Percentiles rank a stretch among this genome's conserved stretches.
Evolutionary conservation across 1,284 basidiomycete species (phyloP).

Genomic region (Ustilago nuda): DNA sequence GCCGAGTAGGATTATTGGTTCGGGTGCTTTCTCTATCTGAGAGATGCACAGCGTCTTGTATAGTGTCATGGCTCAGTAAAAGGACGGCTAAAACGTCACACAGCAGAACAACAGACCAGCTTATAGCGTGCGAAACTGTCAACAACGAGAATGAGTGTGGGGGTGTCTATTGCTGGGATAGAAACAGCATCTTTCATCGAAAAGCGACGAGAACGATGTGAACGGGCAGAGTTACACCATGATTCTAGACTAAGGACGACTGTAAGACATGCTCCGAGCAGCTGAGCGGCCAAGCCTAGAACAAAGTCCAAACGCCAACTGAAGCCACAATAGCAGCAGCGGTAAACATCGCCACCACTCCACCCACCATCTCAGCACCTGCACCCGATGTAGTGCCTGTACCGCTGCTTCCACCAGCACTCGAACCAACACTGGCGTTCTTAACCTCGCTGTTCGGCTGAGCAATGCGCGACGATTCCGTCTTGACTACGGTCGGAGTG

Average conservation of each 20-base stretch:
- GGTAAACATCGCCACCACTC: slow-evolving; percentile 10
- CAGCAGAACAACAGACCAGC: background rate
- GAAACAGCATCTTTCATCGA: background rate
- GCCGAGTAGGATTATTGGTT: slow-evolving; percentile 32
- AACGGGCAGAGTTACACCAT: background rate
- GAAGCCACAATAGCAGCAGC: slow-evolving; percentile 16
- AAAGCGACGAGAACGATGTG: background rate
- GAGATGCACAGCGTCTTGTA: background rate
- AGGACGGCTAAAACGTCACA: too few relatives aligned
- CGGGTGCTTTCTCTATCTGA: slow-evolving; percentile 10
- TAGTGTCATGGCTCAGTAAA: too few relatives aligned
- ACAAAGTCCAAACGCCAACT: slow-evolving; percentile 24
- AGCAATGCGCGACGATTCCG: slow-evolving; percentile 15
- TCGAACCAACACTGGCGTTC: background rate
- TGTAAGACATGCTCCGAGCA: background rate
- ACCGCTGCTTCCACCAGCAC: background rate
- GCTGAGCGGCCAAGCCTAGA: slow-evolving; percentile 4
- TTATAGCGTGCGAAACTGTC: background rate
- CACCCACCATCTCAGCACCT: background rate
- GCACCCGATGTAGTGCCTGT: background rate
- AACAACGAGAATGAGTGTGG: background rate
- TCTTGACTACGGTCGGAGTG: background rate
- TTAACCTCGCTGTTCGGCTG: background rate
- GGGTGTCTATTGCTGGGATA: background rate
- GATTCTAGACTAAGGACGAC: background rate